A percentile compares a stretch with the other conserved stretches of the same genome.
These are phyloP conservation scores for Actinomucor elegans DNA, from an alignment of 371 early-diverging fungal species.

Conservation along the genomic window DNA sequence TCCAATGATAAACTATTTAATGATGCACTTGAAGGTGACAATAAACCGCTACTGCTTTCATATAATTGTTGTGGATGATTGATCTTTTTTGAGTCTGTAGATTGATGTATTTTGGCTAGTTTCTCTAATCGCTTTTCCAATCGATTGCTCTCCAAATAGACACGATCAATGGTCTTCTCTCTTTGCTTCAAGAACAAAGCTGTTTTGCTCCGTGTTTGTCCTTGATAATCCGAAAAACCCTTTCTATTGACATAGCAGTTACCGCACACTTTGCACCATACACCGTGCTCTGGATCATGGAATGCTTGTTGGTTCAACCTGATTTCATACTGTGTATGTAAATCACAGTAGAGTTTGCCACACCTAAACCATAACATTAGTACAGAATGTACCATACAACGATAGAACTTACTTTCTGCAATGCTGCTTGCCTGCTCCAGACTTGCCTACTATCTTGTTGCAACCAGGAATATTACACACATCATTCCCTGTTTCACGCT, in stretches of 20 bases:
- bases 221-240: conserved; percentile 45
- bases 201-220: conserved; percentile 51
- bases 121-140: conserved; percentile 85
- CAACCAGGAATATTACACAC: conserved; percentile 47
- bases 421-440: conserved; percentile 47
- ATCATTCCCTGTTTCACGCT: conserved; percentile 42
- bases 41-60: not conserved
- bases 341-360: conserved; percentile 71
- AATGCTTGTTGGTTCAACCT: conserved; percentile 63
- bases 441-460: conserved; percentile 31
- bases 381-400: no score
- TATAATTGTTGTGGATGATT: no score
- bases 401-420: conserved; percentile 36
- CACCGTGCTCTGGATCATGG: conserved; percentile 73
- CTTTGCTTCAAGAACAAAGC: conserved; percentile 59
- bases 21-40: conserved; percentile 19
- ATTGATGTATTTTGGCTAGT: conserved; percentile 44
- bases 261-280: conserved; percentile 78
- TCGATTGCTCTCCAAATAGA: conserved; percentile 80
- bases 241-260: conserved; percentile 61
- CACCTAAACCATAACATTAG: conserved; percentile 49
- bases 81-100: conserved; percentile 18
- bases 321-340: conserved; percentile 71
- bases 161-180: conserved; percentile 59
- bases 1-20: conserved; percentile 25